A percentile compares a stretch with the other conserved stretches of the same genome.
phyloP scores from a whole-genome alignment of 2,329 filamentous ascomycete genomes.

The Geosmithia morbida region DNA sequence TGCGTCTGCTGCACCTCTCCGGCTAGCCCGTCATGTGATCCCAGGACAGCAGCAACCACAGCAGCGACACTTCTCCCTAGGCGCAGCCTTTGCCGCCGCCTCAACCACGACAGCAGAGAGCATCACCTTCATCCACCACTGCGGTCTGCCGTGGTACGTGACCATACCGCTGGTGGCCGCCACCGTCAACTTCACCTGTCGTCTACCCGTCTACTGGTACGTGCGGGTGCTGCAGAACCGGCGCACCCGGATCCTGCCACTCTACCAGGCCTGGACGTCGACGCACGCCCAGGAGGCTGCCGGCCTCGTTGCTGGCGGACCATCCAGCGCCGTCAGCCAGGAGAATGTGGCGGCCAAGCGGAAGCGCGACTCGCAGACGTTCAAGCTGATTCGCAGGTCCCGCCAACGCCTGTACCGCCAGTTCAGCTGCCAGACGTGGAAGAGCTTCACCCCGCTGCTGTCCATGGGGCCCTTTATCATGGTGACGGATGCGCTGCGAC shows the following conservation, averaged over 20 bases:
- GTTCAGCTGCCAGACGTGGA: conserved; percentile 32
- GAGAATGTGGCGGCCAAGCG: not conserved
- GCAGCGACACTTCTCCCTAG: not conserved
- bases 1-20: not conserved
- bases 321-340: not conserved
- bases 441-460: conserved; percentile 20
- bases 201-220: conserved; percentile 32
- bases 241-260: conserved; percentile 13
- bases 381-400: not conserved
- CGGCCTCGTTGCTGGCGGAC: not conserved
- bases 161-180: conserved; percentile 37
- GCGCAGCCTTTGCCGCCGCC: conserved; percentile 3
- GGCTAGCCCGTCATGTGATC: too few species aligned
- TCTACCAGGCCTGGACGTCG: conserved; percentile 16
- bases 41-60: not conserved
- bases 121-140: conserved; percentile 27
- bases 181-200: conserved; percentile 25
- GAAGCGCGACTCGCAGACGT: not conserved
- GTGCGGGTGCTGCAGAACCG: conserved; percentile 14
- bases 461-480: conserved; percentile 32
- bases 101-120: conserved; percentile 24
- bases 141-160: conserved; percentile 36
- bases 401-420: conserved; percentile 13
- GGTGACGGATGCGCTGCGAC: conserved; percentile 33
- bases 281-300: not conserved